Percentiles rank a stretch among this genome's conserved stretches.
These are phyloP conservation scores for Monilinia fructicola DNA, from an alignment of 2,329 filamentous ascomycete species.

Conservation along the genomic window DNA sequence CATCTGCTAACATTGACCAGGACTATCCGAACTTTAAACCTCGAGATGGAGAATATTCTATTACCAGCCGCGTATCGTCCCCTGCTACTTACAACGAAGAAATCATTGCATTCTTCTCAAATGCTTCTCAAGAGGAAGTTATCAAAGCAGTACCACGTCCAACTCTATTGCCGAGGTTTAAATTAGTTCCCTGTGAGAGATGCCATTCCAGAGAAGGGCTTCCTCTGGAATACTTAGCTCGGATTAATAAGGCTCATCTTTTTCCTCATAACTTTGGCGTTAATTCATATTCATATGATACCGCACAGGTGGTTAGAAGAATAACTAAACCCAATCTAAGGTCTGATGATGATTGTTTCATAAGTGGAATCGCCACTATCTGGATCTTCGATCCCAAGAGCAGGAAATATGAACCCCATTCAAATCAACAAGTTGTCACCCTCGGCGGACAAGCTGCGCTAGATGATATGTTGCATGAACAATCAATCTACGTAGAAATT, in stretches of 20 bases:
- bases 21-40: neutral
- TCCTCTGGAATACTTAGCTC: neutral
- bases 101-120: neutral
- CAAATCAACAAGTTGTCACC: neutral
- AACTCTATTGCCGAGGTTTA: neutral
- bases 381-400: neutral
- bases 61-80: neutral
- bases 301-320: neutral
- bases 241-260: neutral
- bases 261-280: neutral
- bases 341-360: neutral
- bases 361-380: neutral
- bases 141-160: too few species aligned
- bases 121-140: neutral
- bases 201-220: neutral
- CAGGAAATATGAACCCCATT: neutral
- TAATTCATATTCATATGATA: constrained; percentile 10
- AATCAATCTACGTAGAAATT: neutral
- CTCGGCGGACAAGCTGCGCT: too few species aligned
- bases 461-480: neutral
- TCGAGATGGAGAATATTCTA: neutral
- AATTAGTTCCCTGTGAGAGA: neutral
- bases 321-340: neutral
- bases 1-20: neutral
- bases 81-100: neutral